A percentile compares a stretch with the other conserved stretches of the same genome.
Conservation (phyloP, 208 protist genomes). For the Leishmania arabica region DNA sequence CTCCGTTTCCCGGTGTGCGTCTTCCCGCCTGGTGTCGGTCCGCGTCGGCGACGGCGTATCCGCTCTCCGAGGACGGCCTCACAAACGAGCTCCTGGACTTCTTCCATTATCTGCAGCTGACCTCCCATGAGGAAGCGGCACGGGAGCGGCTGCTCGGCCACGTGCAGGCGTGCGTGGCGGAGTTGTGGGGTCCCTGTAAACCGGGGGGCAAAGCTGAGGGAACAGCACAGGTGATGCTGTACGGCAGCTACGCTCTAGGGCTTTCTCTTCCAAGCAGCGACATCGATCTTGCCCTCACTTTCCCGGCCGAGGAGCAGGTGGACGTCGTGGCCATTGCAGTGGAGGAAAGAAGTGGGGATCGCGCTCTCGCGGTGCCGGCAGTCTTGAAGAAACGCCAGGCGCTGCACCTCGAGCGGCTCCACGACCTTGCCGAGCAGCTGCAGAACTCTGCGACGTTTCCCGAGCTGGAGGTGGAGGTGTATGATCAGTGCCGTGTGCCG, state of each 20-base stretch:
- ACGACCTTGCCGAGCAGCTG: constrained; percentile 27
- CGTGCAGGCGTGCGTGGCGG: constrained; percentile 24
- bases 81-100: constrained; percentile 56
- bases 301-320: constrained; percentile 17
- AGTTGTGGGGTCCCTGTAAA: constrained; percentile 26
- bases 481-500: constrained; percentile 57
- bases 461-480: constrained; percentile 34
- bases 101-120: constrained; percentile 35
- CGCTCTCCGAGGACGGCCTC: constrained; percentile 40
- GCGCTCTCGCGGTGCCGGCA: neutral
- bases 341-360: neutral
- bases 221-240: constrained; percentile 38
- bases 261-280: constrained; percentile 64
- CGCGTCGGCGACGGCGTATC: constrained; percentile 20
- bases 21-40: constrained; percentile 22
- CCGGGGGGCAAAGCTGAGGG: neutral
- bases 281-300: constrained; percentile 44
- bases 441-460: neutral
- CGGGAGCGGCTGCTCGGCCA: constrained; percentile 32
- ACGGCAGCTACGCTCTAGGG: constrained; percentile 64
- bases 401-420: constrained; percentile 28
- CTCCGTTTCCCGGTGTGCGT: constrained; percentile 1
- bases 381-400: constrained; percentile 13
- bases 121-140: constrained; percentile 19
- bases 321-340: neutral